These are phyloP conservation scores for Xylaria sp. DNA, from an alignment of 2,329 filamentous ascomycete genomes.

Conservation along the genomic window DNA sequence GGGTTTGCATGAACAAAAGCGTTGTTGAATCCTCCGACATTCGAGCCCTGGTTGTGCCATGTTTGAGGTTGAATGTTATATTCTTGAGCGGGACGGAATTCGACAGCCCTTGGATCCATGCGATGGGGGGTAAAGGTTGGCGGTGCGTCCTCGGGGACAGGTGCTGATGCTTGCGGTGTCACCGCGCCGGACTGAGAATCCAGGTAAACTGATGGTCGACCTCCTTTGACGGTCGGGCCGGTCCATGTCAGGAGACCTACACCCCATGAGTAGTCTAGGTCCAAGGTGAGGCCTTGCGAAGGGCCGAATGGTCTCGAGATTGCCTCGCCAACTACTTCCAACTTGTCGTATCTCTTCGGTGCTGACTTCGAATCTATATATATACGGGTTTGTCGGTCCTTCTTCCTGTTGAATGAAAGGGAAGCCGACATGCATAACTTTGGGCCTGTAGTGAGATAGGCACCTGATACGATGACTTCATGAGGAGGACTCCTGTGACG, in stretches of 20 bases:
- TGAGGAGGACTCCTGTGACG: conserved; percentile 2
- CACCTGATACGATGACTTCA: not conserved
- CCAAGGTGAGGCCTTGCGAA: not conserved
- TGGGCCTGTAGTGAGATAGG: not conserved
- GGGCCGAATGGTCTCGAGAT: not conserved
- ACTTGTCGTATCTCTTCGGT: not conserved
- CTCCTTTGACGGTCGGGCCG: not conserved
- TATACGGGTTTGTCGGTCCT: not conserved
- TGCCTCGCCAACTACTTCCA: conserved; percentile 4
- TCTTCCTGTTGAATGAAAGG: not conserved
- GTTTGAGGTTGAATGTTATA: not conserved
- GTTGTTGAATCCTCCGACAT: not conserved
- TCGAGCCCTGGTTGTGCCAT: not conserved
- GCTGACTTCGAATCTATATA: conserved; percentile 11
- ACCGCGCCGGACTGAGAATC: not conserved
- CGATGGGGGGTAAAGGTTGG: not conserved
- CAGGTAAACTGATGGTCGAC: not conserved
- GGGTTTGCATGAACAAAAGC: not conserved
- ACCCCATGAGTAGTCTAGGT: conserved; percentile 12
- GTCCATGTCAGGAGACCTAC: conserved; percentile 9
- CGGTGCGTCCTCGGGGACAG: no score
- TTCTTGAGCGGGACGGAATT: not conserved
- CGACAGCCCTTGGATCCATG: conserved; percentile 19
- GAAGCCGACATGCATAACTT: conserved; percentile 11
- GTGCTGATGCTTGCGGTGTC: no score